A percentile compares a stretch with the other conserved stretches of the same genome.
Evolutionary conservation across 2,329 filamentous ascomycete genomes (phyloP).

Genomic region (Colletotrichum sp.): DNA sequence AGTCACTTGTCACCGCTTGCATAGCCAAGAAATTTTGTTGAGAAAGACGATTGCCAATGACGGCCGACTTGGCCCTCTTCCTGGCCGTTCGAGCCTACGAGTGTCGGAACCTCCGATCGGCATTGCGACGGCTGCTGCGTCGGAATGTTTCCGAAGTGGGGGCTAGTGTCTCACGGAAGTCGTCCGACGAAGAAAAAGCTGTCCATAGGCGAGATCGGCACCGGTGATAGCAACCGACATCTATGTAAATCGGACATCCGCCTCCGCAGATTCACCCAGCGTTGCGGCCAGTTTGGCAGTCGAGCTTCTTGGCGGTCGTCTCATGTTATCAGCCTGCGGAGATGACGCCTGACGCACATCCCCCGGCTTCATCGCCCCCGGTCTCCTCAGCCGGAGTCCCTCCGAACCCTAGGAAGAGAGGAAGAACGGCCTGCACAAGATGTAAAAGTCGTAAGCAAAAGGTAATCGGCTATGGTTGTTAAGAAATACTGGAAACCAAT

Average conservation of each 20-base stretch:
- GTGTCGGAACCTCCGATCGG: background rate
- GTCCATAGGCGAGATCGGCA: background rate
- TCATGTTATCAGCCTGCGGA: background rate
- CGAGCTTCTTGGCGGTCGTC: background rate
- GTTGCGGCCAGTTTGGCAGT: background rate
- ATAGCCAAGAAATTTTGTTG: background rate
- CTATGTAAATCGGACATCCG: slow-evolving; percentile 16
- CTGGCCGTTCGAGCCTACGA: background rate
- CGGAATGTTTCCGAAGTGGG: background rate
- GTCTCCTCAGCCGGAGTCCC: background rate
- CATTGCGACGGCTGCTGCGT: background rate
- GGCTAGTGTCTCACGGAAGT: background rate
- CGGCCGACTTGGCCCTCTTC: background rate
- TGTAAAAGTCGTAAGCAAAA: slow-evolving; percentile 51
- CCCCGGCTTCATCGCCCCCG: background rate
- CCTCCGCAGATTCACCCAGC: background rate
- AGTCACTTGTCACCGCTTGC: background rate
- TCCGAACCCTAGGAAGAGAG: slow-evolving; percentile 47
- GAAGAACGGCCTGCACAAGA: slow-evolving; percentile 48
- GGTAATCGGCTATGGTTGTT: slow-evolving; percentile 25
- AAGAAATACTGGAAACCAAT: background rate
- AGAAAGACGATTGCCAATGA: background rate
- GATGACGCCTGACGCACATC: background rate
- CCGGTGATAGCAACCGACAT: background rate
- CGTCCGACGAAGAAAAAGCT: background rate